These are phyloP conservation scores for Aspergillus panamensis DNA, from an alignment of 495 filamentous ascomycete species.

Conservation along the genomic window DNA sequence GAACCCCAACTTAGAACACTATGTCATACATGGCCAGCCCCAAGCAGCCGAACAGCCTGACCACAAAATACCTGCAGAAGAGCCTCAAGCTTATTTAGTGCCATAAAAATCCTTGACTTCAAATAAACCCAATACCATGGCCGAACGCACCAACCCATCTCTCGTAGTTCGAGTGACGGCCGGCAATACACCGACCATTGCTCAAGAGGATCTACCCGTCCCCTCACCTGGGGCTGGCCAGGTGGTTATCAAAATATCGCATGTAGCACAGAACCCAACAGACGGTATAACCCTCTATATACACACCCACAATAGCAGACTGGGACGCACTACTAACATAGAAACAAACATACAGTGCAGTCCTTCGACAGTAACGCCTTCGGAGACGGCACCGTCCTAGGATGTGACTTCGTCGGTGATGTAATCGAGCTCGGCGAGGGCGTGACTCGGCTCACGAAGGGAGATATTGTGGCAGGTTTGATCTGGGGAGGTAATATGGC, in stretches of 20 bases:
- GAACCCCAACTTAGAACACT: neutral
- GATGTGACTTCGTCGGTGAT: slow-evolving; percentile 51
- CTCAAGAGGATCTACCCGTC: neutral
- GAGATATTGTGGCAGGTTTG: slow-evolving; percentile 17
- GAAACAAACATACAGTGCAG: slow-evolving; percentile 14
- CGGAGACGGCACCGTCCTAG: slow-evolving; percentile 38
- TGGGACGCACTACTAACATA: neutral
- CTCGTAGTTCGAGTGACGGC: neutral
- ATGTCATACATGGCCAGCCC: too few relatives aligned
- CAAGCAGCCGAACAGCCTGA: too few relatives aligned
- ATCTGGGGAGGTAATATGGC: slow-evolving; percentile 24
- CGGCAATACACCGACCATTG: neutral
- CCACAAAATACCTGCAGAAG: too few relatives aligned
- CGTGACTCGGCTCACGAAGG: slow-evolving; percentile 24
- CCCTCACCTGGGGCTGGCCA: slow-evolving; percentile 13
- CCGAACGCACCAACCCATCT: neutral
- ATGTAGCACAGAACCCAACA: slow-evolving; percentile 31
- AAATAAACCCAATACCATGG: neutral
- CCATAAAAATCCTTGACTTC: too few relatives aligned
- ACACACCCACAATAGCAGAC: neutral
- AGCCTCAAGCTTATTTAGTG: too few relatives aligned
- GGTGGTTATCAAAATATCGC: slow-evolving; percentile 26
- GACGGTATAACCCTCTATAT: slow-evolving; percentile 17
- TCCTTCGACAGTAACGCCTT: slow-evolving; percentile 28
- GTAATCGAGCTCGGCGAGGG: slow-evolving; percentile 45